These are phyloP conservation scores for Kodamaea neixiangensis DNA, from an alignment of 805 yeast species.

Conservation along the genomic window DNA sequence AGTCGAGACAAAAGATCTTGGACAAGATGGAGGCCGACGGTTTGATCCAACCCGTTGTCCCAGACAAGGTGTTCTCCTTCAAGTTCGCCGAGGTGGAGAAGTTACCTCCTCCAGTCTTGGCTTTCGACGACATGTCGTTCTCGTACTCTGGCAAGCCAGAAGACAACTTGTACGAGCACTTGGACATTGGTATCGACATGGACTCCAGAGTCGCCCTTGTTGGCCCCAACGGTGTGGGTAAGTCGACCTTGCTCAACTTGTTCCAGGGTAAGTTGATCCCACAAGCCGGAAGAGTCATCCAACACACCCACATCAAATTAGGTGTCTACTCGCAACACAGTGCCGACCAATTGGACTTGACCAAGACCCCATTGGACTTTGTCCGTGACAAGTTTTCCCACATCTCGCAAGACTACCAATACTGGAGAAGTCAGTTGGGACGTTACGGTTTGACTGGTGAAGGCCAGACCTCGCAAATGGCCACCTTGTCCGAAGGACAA, in stretches of 20 bases:
- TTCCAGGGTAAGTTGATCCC: constrained; percentile 94
- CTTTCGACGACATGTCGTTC: constrained; percentile 93
- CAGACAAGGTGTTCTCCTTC: constrained; percentile 92
- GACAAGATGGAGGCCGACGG: constrained; percentile 99
- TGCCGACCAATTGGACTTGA: constrained; percentile 94
- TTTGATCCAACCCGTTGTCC: constrained; percentile 85
- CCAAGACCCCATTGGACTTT: constrained; percentile 93
- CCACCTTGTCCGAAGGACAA: constrained; percentile 98
- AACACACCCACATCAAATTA: constrained; percentile 95
- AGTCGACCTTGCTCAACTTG: constrained; percentile 90
- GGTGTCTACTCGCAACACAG: constrained; percentile 99
- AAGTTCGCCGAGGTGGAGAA: constrained; percentile 94
- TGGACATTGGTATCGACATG: constrained; percentile 99
- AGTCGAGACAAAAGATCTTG: constrained; percentile 97
- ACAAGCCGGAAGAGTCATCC: constrained; percentile 92
- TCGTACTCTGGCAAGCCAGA: constrained; percentile 82
- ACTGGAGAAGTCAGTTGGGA: constrained; percentile 97
- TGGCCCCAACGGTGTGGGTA: constrained; percentile 99
- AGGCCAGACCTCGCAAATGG: constrained; percentile 98
- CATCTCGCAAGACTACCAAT: constrained; percentile 96
- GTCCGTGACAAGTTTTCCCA: constrained; percentile 90
- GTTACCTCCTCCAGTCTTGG: constrained; percentile 97
- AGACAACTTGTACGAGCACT: constrained; percentile 83
- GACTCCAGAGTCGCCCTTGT: constrained; percentile 97
- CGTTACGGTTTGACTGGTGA: constrained; percentile 99